These are phyloP conservation scores for Microdochium paspali DNA, from an alignment of 2,329 filamentous ascomycete genomes.

Conservation along the genomic window DNA sequence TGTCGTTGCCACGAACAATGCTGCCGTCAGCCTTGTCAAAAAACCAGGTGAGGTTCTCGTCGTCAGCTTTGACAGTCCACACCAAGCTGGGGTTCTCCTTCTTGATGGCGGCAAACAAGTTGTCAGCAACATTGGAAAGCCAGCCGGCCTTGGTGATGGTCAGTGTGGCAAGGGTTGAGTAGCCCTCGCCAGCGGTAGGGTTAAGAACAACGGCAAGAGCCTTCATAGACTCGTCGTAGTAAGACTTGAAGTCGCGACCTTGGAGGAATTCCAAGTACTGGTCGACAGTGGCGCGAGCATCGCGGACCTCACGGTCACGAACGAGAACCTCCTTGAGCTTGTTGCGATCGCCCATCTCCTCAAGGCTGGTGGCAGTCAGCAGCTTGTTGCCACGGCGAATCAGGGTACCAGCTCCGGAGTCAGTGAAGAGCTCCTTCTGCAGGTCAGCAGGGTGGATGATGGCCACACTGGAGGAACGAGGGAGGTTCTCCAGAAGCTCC, in stretches of 20 bases:
- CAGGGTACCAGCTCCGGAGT: slow-evolving; percentile 87
- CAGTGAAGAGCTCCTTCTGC: slow-evolving; percentile 94
- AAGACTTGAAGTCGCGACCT: slow-evolving; percentile 76
- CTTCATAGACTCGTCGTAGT: slow-evolving; percentile 91
- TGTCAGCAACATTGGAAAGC: slow-evolving; percentile 90
- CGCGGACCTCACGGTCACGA: slow-evolving; percentile 70
- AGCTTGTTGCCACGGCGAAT: slow-evolving; percentile 90
- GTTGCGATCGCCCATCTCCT: slow-evolving; percentile 65
- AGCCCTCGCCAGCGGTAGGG: slow-evolving; percentile 51
- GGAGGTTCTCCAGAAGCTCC: slow-evolving; percentile 79
- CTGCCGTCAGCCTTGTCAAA: slow-evolving; percentile 95
- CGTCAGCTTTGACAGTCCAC: slow-evolving; percentile 94
- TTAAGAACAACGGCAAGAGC: slow-evolving; percentile 84
- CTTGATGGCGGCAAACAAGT: slow-evolving; percentile 87
- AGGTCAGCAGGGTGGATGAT: slow-evolving; percentile 96
- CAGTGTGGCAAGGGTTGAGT: slow-evolving; percentile 81
- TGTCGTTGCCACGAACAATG: slow-evolving; percentile 73
- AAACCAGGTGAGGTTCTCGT: slow-evolving; percentile 97
- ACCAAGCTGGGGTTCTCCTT: slow-evolving; percentile 86
- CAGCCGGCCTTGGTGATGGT: slow-evolving; percentile 91
- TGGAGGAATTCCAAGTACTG: slow-evolving; percentile 75
- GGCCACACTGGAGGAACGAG: slow-evolving; percentile 86
- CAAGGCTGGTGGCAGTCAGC: slow-evolving; percentile 59
- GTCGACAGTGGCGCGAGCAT: slow-evolving; percentile 76
- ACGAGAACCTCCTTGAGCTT: slow-evolving; percentile 76